Base-by-base conservation (phyloP, 176 grass and related monocot species). In the Alopecurus myosuroides region DNA sequence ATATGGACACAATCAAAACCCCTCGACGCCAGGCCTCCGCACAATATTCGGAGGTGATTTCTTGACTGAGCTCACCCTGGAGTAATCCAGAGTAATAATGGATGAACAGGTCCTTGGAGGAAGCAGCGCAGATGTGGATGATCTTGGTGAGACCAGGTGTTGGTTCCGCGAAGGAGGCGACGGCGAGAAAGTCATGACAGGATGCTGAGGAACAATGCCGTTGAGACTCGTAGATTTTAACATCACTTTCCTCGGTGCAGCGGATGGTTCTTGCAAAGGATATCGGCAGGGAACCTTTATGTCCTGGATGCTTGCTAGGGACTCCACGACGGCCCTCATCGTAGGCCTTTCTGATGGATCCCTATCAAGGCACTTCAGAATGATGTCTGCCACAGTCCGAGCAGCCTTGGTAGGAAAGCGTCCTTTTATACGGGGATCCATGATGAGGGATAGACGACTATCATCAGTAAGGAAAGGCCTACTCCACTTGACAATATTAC, bases 1-100 rank as follows among this genome's bases (percentile, higher is more conserved):
- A 82, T 94, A 99, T 94, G 84, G 77, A 91, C 97, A 94, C 97
- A 94, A 66, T 94, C 90, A 99, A 89, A 99, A 99, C 44, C 93
- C 93, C 87, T 95, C 90, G 1, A 95, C 90, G 3, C 93, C 84
- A 60, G 86, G 79, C 74, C 93, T 88, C 36, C 48, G 88, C 34
- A 88, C 40, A 19, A 89, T 82, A 49, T 74, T 79, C 26, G 90
- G 50, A 4, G 82, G 77, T 3, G 22, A 49, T 80, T 90, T 98
- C 79, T 87, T 98, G 11, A 70, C 73, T 69, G 79, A 86, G 84
- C 68, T 83, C 70, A 91, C 83, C 83, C 87, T 87, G 9, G 83
- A 78, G 44, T 95, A 89, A 67, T 95, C 95, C 37, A 93, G 75
- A 37, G 89, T 88, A 50, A 91, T 37, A 31, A 26, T 90, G 41